Percentiles rank a stretch among this genome's conserved stretches.
Conservation (phyloP, 2,329 filamentous ascomycete species). For the Erysiphe pulchra region DNA sequence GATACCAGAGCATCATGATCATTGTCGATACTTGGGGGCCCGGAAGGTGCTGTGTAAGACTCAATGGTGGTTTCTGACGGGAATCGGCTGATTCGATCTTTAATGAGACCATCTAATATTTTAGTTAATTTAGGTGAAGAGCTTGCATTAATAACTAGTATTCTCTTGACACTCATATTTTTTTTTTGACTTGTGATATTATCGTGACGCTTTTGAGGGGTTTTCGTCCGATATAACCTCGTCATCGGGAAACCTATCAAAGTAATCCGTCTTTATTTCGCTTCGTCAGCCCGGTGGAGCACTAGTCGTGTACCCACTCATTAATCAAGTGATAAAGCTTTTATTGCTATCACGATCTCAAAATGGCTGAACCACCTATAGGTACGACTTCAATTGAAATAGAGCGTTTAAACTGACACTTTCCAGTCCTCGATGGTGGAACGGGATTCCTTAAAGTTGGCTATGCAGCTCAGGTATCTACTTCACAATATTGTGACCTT, state of each 20-base stretch:
- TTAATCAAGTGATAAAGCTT: neutral
- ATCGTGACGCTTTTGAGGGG: too few species aligned
- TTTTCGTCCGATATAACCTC: neutral
- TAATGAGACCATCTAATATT: conserved; percentile 27
- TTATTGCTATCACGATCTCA: neutral
- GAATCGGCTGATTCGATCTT: conserved; percentile 12
- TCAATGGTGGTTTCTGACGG: conserved; percentile 18
- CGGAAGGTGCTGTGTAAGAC: conserved; percentile 38
- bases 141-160: conserved; percentile 60
- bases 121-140: conserved; percentile 48
- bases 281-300: too few species aligned
- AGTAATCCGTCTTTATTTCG: too few species aligned
- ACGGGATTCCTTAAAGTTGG: conserved; percentile 99
- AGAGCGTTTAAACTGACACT: too few species aligned
- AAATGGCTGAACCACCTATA: conserved; percentile 15
- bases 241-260: neutral
- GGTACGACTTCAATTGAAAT: conserved; percentile 6
- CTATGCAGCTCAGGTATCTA: conserved; percentile 64
- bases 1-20: conserved; percentile 39
- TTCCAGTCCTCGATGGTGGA: conserved; percentile 87
- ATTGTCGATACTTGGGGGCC: conserved; percentile 57
- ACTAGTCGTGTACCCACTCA: too few species aligned
- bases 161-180: conserved; percentile 15
- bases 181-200: too few species aligned
- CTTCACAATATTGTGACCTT: neutral